These are phyloP conservation scores for Pisolithus albus DNA, from an alignment of 768 basidiomycete genomes.

Conservation along the genomic window DNA sequence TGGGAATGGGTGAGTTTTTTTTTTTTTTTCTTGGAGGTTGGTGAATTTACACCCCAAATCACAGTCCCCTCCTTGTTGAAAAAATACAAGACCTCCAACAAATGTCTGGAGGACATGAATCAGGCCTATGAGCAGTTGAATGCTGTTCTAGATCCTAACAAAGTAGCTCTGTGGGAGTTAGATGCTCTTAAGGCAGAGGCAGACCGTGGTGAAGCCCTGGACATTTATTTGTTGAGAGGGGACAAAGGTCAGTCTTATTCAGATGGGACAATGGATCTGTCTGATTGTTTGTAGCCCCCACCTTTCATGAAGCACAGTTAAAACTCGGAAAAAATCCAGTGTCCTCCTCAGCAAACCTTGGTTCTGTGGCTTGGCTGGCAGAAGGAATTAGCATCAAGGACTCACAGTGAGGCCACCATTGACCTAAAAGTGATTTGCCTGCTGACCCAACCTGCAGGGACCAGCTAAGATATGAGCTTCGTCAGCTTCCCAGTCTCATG, in stretches of 20 bases:
- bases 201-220: too few species aligned
- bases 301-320: not conserved
- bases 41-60: not conserved
- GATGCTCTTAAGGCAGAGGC: not conserved
- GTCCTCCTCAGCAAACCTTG: too few species aligned
- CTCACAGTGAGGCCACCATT: not conserved
- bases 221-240: too few species aligned
- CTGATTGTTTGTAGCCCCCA: not conserved
- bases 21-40: not conserved
- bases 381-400: not conserved
- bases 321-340: too few species aligned
- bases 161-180: not conserved
- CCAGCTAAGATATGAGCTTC: not conserved
- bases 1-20: conserved; percentile 14
- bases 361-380: too few species aligned
- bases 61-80: not conserved
- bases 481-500: not conserved
- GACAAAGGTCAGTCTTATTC: too few species aligned
- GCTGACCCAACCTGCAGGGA: not conserved
- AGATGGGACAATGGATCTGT: too few species aligned
- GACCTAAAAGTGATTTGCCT: not conserved
- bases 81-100: not conserved
- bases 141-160: not conserved
- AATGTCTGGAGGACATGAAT: not conserved
- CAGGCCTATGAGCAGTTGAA: not conserved